A percentile compares a stretch with the other conserved stretches of the same genome.
Conservation (phyloP, 2,329 filamentous ascomycete genomes). For the Pseudopithomyces chartarum region DNA sequence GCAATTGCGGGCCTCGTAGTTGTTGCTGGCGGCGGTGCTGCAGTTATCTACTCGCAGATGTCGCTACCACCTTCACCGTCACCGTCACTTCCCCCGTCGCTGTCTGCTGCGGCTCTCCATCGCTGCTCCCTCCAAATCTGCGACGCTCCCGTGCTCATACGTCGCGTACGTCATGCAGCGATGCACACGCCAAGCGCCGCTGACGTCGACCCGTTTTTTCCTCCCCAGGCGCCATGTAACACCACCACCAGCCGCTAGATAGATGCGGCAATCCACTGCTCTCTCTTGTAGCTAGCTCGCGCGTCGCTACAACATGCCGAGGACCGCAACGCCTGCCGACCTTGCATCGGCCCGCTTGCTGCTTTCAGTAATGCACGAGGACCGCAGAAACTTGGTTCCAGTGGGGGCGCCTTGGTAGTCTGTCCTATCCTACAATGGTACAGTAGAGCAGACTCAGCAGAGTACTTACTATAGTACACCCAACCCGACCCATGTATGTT, state of each 20-base stretch:
- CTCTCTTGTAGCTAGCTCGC: too few species aligned
- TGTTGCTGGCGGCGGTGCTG: too few species aligned
- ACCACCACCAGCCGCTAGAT: conserved; percentile 5
- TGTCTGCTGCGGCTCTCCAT: too few species aligned
- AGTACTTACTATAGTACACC: background rate
- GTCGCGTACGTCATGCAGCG: background rate
- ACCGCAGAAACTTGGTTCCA: background rate
- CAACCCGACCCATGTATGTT: background rate
- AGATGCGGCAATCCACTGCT: too few species aligned
- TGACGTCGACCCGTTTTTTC: conserved; percentile 26
- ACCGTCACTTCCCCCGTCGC: too few species aligned
- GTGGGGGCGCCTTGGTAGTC: background rate
- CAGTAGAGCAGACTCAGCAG: too few species aligned
- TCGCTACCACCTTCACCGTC: too few species aligned
- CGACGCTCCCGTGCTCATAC: background rate
- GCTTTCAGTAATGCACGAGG: background rate
- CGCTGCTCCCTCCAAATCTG: too few species aligned
- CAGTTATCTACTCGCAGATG: too few species aligned
- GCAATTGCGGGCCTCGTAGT: too few species aligned
- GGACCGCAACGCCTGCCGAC: background rate
- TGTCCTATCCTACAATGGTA: background rate
- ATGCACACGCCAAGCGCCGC: conserved; percentile 8
- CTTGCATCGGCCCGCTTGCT: background rate
- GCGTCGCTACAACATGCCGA: background rate
- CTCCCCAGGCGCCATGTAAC: conserved; percentile 21